Evolutionary conservation across 306 rosid genomes (phyloP), one percentile per base, ranked within the genome.

Genomic region (Prunus padus): DNA sequence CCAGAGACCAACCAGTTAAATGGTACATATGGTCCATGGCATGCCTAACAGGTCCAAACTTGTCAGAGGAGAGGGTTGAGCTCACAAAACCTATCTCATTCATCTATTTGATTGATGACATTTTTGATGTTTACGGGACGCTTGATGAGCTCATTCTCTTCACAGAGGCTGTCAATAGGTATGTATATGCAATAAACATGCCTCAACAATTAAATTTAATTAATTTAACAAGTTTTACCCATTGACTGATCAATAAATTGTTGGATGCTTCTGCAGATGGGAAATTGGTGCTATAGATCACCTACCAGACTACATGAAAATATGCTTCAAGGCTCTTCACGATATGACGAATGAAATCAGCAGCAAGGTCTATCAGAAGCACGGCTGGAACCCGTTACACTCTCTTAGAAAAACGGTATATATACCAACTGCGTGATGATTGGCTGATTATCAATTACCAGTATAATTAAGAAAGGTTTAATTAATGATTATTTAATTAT

Each of bases 11-110:
- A 63, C 96, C 96, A 19, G 75, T 88, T 0, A 92, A 90, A 85
- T 92, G 98, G 98, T 85, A 88, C 75, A 50, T 82, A 1, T 86
- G 88, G 81, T 82, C 94, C 4, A 25, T 89, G 81, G 91, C 85
- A 56, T 80, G 88, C 69, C 83, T 86, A 6, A 7, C 83, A 8
- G 88, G 86, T 84, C 90, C 88, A 26, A 64, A 18, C 47, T 67
- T 78, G 22, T 80, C 94, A 22, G 77, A 87, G 60, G 81, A 87
- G 80, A 89, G 96, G 73, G 5, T 92, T 76, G 90, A 87, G 71
- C 90, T 92, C 47, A 84, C 94, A 75, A 90, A 92, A 69, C 73
- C 90, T 62, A 84, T 92, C 47, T 77, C 96, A 40, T 77, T 92
- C 62, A 71, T 92, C 56, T 90, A 88, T 61, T 50, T 92, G 40